Evolutionary conservation across 225 moss, liverwort and hornwort species (phyloP).

Genomic region (Pseudoscleropodium purum): DNA sequence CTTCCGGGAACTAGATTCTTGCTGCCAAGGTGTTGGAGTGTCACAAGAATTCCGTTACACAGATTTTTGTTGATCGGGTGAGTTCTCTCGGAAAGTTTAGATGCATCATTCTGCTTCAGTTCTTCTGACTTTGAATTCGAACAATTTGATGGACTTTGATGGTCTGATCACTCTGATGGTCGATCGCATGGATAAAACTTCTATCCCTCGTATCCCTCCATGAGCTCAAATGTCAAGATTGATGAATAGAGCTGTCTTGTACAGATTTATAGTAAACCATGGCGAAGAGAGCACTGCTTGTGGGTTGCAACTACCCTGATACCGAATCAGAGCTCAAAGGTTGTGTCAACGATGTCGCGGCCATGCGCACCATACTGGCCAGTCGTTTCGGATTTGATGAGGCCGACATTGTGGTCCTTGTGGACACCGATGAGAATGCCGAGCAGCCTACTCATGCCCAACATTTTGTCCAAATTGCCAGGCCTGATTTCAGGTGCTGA

Average conservation of each 20-base stretch:
- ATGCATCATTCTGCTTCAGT: not conserved
- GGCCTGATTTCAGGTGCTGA: not conserved
- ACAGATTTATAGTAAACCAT: not conserved
- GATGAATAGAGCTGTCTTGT: not conserved
- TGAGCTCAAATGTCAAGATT: not conserved
- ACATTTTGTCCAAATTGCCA: not conserved
- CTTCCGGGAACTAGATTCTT: not conserved
- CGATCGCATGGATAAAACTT: not conserved
- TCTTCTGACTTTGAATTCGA: not conserved
- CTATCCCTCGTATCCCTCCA: not conserved
- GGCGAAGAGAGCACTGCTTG: not conserved
- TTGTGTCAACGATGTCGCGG: not conserved
- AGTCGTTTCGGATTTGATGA: not conserved
- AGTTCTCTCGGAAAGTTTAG: not conserved
- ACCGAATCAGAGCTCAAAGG: not conserved
- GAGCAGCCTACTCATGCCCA: not conserved
- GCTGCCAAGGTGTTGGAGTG: not conserved
- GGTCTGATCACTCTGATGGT: not conserved
- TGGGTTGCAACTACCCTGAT: not conserved
- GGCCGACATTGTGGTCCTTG: not conserved
- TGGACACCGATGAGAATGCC: not conserved
- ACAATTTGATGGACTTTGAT: not conserved
- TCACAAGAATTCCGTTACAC: not conserved
- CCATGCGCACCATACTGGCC: not conserved
- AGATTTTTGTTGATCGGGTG: not conserved